Percentiles rank a stretch among this genome's conserved stretches.
Evolutionary conservation across 2,329 filamentous ascomycete species (phyloP).

Genomic region (Karstenula rhodostoma): DNA sequence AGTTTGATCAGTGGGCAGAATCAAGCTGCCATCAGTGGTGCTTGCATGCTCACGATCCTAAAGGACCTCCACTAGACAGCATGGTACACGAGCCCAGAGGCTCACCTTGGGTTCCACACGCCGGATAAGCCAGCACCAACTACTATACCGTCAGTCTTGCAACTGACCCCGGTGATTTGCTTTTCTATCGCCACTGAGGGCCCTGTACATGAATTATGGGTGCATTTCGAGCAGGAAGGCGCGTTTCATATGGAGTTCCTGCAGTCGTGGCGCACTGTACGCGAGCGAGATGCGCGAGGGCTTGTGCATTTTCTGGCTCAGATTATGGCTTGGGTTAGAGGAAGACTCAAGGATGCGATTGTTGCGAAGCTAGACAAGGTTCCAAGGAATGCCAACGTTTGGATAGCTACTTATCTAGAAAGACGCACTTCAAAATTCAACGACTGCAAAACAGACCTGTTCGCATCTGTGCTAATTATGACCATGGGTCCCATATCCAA

Average conservation of each 20-base stretch:
- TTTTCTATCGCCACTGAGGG: slow-evolving; percentile 20
- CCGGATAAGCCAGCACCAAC: too few species aligned
- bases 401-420: neutral
- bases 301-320: slow-evolving; percentile 17
- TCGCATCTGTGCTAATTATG: too few species aligned
- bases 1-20: slow-evolving; percentile 8
- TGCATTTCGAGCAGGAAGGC: slow-evolving; percentile 21
- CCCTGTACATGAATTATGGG: slow-evolving; percentile 30
- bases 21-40: slow-evolving; percentile 7
- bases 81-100: slow-evolving; percentile 11
- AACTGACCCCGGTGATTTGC: slow-evolving; percentile 3
- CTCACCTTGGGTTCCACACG: too few species aligned
- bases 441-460: too few species aligned
- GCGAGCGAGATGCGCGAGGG: slow-evolving; percentile 16
- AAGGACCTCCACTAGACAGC: slow-evolving; percentile 23
- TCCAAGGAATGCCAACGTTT: slow-evolving; percentile 7
- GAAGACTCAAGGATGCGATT: slow-evolving; percentile 14
- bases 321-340: slow-evolving; percentile 21
- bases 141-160: neutral
- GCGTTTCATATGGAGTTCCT: slow-evolving; percentile 22
- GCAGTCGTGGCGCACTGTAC: slow-evolving; percentile 20
- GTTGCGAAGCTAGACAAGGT: slow-evolving; percentile 16
- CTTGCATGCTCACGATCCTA: slow-evolving; percentile 4
- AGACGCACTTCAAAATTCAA: too few species aligned
- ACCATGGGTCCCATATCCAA: too few species aligned